phyloP scores from a whole-genome alignment of 352 stramenopile genomes.

The Blastocystis sp. region DNA sequence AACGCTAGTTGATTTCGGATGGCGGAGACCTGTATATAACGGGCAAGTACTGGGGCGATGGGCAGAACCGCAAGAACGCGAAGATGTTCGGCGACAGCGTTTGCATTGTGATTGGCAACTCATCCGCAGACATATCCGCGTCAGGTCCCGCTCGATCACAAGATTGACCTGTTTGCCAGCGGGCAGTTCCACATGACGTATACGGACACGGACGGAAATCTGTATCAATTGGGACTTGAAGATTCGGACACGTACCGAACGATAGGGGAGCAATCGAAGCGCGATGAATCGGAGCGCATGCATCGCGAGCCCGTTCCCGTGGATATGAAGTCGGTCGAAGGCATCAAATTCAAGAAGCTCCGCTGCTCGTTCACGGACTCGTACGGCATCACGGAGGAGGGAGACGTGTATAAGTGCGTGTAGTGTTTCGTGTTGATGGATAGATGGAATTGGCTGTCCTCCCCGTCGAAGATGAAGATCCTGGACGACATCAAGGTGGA shows the following conservation, averaged over 20 bases:
- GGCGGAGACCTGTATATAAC: slow-evolving; percentile 51
- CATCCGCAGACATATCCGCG: slow-evolving; percentile 18
- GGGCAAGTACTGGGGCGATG: slow-evolving; percentile 68
- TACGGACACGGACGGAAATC: slow-evolving; percentile 21
- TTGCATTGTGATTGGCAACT: background rate
- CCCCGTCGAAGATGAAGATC: slow-evolving; percentile 53
- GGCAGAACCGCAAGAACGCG: slow-evolving; percentile 51
- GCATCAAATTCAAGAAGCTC: slow-evolving; percentile 58
- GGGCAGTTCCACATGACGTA: slow-evolving; percentile 73
- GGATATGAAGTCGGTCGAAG: slow-evolving; percentile 34
- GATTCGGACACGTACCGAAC: slow-evolving; percentile 39
- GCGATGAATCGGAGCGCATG: slow-evolving; percentile 69
- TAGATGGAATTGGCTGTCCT: slow-evolving; percentile 70
- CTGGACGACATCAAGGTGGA: slow-evolving; percentile 71
- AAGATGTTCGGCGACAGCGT: slow-evolving; percentile 71
- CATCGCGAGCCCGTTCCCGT: slow-evolving; percentile 31
- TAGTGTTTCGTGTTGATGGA: background rate
- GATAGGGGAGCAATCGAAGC: background rate
- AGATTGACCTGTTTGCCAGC: slow-evolving; percentile 60
- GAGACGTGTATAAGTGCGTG: slow-evolving; percentile 64
- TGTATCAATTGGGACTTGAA: slow-evolving; percentile 65
- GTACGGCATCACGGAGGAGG: slow-evolving; percentile 72
- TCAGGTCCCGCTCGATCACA: slow-evolving; percentile 18
- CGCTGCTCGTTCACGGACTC: slow-evolving; percentile 63
- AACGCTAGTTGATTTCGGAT: slow-evolving; percentile 62